phyloP scores from a whole-genome alignment of 106 monocot species.

The Agapanthus africanus region DNA sequence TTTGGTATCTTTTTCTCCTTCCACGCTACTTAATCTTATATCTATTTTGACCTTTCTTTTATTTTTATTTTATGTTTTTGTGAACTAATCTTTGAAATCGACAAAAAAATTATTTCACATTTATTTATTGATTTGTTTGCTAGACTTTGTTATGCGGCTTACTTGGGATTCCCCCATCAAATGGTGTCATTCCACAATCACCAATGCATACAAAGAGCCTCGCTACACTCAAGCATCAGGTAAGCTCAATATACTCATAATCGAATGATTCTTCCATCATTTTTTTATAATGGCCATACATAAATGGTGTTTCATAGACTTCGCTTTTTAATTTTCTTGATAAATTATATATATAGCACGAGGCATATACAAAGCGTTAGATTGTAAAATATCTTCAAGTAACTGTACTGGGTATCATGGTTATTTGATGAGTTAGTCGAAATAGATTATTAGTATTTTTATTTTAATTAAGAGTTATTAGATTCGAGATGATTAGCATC shows the following conservation, averaged over 20 bases:
- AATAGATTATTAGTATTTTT: no score
- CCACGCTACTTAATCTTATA: no score
- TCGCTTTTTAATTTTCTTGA: not conserved
- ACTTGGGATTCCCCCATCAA: conserved; percentile 73
- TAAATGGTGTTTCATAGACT: not conserved
- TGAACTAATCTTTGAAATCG: not conserved
- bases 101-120: not conserved
- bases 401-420: no score
- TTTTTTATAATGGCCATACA: not conserved
- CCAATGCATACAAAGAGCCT: conserved; percentile 91
- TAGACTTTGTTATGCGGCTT: conserved; percentile 76
- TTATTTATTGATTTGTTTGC: not conserved
- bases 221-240: conserved; percentile 88
- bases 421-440: no score
- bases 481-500: no score
- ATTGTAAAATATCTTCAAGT: no score
- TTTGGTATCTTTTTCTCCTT: conserved; percentile 13
- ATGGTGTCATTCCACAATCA: conserved; percentile 88
- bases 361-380: no score
- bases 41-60: not conserved
- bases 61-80: not conserved
- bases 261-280: not conserved
- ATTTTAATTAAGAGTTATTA: no score
- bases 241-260: conserved; percentile 13
- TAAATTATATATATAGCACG: no score